Conservation (phyloP, 306 rosid genomes). For the Astragalus membranaceus region DNA sequence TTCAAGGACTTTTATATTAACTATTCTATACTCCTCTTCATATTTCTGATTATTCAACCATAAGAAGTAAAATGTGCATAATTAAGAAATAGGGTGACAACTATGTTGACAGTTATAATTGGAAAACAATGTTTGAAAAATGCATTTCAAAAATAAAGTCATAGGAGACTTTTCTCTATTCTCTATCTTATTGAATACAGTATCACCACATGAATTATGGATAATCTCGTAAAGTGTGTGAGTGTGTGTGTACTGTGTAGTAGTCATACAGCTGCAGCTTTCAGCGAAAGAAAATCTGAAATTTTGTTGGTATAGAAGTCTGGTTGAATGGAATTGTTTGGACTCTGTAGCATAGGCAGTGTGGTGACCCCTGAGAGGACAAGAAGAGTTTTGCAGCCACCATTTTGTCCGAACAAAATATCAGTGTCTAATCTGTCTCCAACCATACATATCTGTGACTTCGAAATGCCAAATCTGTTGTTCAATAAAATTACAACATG, state of each 20-base stretch:
- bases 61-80: too few relatives aligned
- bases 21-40: too few relatives aligned
- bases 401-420: slow-evolving; percentile 92
- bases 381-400: slow-evolving; percentile 96
- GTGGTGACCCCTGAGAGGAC: slow-evolving; percentile 88
- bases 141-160: neutral
- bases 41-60: too few relatives aligned
- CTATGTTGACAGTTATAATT: neutral
- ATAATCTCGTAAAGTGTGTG: neutral
- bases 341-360: slow-evolving; percentile 62
- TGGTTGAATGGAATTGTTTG: slow-evolving; percentile 77
- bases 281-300: slow-evolving; percentile 74
- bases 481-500: slow-evolving; percentile 13
- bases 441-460: slow-evolving; percentile 96
- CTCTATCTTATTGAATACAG: neutral
- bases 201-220: neutral
- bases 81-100: neutral
- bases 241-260: too few relatives aligned
- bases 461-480: slow-evolving; percentile 75
- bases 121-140: neutral
- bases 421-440: slow-evolving; percentile 97
- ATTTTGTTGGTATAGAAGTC: slow-evolving; percentile 84
- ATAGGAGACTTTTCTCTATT: neutral
- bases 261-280: slow-evolving; percentile 66
- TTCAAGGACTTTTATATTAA: too few relatives aligned